Percentiles rank a stretch among this genome's conserved stretches.
Evolutionary conservation across 495 filamentous ascomycete genomes (phyloP).

Genomic region (Penicillium mononematosum): DNA sequence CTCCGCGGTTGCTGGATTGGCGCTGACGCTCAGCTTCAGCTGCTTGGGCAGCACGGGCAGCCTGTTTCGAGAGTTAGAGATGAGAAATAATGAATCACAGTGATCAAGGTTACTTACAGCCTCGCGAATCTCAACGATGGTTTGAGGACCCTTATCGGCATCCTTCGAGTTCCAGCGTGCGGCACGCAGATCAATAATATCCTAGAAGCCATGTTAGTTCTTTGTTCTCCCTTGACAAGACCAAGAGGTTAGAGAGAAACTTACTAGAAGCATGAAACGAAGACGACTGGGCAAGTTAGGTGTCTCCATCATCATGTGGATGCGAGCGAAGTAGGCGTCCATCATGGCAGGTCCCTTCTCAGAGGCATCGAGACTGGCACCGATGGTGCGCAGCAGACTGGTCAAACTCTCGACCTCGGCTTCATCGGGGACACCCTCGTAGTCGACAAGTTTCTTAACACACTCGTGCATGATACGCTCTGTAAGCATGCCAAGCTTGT

Average conservation of each 20-base stretch:
- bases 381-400: conserved; percentile 89
- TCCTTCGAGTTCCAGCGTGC: conserved; percentile 81
- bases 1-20: conserved; percentile 51
- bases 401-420: conserved; percentile 92
- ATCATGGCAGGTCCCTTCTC: conserved; percentile 81
- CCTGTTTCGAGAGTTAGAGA: conserved; percentile 46
- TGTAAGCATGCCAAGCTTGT: conserved; percentile 97
- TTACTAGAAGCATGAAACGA: conserved; percentile 88
- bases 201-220: conserved; percentile 43
- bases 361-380: conserved; percentile 73
- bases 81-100: not conserved
- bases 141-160: conserved; percentile 87
- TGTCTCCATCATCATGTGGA: conserved; percentile 73
- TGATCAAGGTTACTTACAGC: conserved; percentile 56
- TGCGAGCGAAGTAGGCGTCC: conserved; percentile 90
- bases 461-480: conserved; percentile 99
- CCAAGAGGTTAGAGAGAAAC: conserved; percentile 13
- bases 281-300: conserved; percentile 80
- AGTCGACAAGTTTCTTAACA: conserved; percentile 94
- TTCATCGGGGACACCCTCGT: conserved; percentile 89
- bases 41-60: conserved; percentile 64
- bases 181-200: conserved; percentile 79
- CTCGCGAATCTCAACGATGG: conserved; percentile 83
- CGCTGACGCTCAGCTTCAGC: conserved; percentile 54
- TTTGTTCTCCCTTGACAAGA: not conserved